Conservation (phyloP, 148 eudicot species). For the Arbutus unedo region DNA sequence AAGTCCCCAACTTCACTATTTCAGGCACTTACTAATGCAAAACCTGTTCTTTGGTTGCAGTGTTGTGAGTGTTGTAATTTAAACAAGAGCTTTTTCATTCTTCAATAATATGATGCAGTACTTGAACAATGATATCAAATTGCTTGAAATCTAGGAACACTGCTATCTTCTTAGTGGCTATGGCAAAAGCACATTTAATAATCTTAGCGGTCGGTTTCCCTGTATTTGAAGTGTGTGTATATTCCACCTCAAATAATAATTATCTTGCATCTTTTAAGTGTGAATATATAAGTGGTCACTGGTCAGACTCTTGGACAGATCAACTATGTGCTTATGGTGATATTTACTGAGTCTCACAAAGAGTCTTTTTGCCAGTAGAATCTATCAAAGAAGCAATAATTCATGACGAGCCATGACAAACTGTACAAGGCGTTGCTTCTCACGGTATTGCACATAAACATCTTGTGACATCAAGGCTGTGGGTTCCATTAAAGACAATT, state of each 20-base stretch:
- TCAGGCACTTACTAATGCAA: neutral
- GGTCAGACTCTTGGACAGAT: neutral
- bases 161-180: neutral
- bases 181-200: neutral
- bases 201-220: neutral
- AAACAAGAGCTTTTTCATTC: too few species aligned
- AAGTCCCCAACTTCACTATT: neutral
- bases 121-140: slow-evolving; percentile 5
- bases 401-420: too few species aligned
- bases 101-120: neutral
- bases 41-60: neutral
- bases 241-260: neutral
- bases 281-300: neutral
- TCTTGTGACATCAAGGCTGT: too few species aligned
- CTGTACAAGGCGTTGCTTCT: too few species aligned
- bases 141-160: neutral
- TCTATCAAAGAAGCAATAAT: too few species aligned
- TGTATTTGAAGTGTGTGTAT: neutral
- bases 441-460: too few species aligned
- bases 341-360: too few species aligned
- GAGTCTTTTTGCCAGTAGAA: too few species aligned
- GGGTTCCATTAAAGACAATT: too few species aligned
- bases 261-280: neutral
- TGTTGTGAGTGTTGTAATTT: neutral
- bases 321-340: neutral